These are phyloP conservation scores for Cryptosporidium tyzzeri DNA, from an alignment of 169 alveolate genomes.

Conservation along the genomic window DNA sequence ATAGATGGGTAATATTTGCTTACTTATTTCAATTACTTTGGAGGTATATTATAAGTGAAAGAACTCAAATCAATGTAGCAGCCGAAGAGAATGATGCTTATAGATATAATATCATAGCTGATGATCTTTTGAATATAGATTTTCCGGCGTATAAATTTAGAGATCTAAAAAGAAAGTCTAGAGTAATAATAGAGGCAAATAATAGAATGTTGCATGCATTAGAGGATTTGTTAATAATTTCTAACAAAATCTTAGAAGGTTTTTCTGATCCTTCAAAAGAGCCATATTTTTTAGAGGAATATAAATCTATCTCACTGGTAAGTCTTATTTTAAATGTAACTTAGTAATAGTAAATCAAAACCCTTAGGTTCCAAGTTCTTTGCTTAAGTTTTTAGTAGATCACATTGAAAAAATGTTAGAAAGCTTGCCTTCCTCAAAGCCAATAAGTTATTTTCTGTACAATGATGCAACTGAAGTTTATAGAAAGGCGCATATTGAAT, in stretches of 20 bases:
- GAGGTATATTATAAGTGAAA: neutral
- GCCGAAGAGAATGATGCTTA: neutral
- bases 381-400: neutral
- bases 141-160: conserved; percentile 51
- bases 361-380: conserved; percentile 27
- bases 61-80: neutral
- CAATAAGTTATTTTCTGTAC: neutral
- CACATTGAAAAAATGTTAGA: conserved; percentile 30
- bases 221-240: neutral
- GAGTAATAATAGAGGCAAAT: conserved; percentile 35
- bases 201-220: conserved; percentile 27
- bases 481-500: conserved; percentile 16
- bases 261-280: conserved; percentile 6
- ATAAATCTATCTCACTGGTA: conserved; percentile 10
- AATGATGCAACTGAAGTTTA: neutral
- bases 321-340: neutral
- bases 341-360: neutral
- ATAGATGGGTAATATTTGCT: neutral
- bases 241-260: neutral
- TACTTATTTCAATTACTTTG: neutral
- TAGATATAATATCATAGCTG: conserved; percentile 11
- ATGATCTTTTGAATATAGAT: neutral
- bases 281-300: neutral
- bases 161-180: conserved; percentile 70
- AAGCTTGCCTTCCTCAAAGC: conserved; percentile 23